A percentile compares a stretch with the other conserved stretches of the same genome.
phyloP scores from a whole-genome alignment of 2,329 filamentous ascomycete species.

The Fusarium sambucinum region DNA sequence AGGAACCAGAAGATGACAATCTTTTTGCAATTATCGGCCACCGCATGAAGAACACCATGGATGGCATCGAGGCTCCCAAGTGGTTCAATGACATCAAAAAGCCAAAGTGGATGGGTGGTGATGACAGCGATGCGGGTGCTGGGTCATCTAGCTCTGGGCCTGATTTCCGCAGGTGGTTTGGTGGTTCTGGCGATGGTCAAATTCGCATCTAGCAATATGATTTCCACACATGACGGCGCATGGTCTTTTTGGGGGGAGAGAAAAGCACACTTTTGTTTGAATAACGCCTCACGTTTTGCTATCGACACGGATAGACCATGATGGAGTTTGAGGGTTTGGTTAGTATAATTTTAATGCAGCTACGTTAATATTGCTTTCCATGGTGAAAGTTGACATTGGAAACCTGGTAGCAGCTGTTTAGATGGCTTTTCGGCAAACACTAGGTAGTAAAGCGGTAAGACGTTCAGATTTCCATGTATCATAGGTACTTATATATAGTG shows the following conservation, averaged over 20 bases:
- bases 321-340: slow-evolving; percentile 39
- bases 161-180: slow-evolving; percentile 71
- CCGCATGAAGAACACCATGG: slow-evolving; percentile 91
- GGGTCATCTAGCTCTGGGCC: slow-evolving; percentile 44
- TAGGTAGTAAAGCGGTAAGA: slow-evolving; percentile 14
- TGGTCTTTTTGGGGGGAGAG: slow-evolving; percentile 10
- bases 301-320: slow-evolving; percentile 21
- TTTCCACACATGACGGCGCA: slow-evolving; percentile 15
- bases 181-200: slow-evolving; percentile 54
- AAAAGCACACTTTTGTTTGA: slow-evolving; percentile 32
- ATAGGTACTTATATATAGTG: slow-evolving; percentile 8
- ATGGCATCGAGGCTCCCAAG: slow-evolving; percentile 81
- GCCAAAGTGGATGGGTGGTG: slow-evolving; percentile 83
- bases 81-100: slow-evolving; percentile 85
- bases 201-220: slow-evolving; percentile 45
- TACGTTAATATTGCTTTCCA: slow-evolving; percentile 2
- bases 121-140: slow-evolving; percentile 53
- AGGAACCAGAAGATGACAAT: slow-evolving; percentile 78
- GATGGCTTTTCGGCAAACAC: neutral
- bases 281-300: slow-evolving; percentile 25
- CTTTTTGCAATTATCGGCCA: slow-evolving; percentile 88
- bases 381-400: slow-evolving; percentile 2
- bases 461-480: slow-evolving; percentile 19
- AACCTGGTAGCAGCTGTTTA: slow-evolving; percentile 5
- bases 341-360: slow-evolving; percentile 16